Evolutionary conservation across 1,284 basidiomycete species (phyloP).

Genomic region (Trametes versicolor): DNA sequence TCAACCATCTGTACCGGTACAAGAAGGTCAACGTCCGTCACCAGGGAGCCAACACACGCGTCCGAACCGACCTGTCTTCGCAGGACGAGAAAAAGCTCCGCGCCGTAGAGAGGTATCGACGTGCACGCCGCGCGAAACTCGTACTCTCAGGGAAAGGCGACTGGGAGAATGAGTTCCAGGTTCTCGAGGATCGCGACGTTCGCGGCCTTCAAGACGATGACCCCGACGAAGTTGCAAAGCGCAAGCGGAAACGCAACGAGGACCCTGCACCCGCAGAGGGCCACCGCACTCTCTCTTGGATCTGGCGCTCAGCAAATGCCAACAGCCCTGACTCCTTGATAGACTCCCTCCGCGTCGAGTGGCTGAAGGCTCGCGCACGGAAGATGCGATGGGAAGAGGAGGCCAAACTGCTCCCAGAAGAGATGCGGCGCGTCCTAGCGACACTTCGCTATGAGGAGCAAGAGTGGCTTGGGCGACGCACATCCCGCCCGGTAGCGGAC

Average conservation of each 20-base stretch:
- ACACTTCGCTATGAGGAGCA: not conserved
- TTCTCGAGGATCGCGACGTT: not conserved
- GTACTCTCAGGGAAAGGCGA: not conserved
- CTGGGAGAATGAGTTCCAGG: constrained; percentile 37
- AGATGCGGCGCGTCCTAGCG: constrained; percentile 40
- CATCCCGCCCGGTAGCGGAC: not conserved
- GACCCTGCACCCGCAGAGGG: not conserved
- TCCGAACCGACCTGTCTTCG: not conserved
- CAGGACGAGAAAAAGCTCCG: not conserved
- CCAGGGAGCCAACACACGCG: not conserved
- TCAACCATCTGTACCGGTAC: constrained; percentile 36
- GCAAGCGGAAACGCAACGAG: not conserved
- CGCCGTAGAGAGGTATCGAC: constrained; percentile 19
- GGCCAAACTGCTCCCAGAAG: constrained; percentile 44
- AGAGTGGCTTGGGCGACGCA: not conserved
- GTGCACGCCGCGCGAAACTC: constrained; percentile 15
- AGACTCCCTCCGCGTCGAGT: constrained; percentile 16
- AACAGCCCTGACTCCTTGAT: not conserved
- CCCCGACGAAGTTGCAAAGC: not conserved
- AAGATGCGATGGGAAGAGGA: constrained; percentile 48
- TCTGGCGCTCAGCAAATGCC: not conserved
- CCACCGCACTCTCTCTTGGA: constrained; percentile 4
- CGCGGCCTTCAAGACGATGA: not conserved
- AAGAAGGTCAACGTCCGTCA: constrained; percentile 33
- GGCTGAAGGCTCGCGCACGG: constrained; percentile 27